These are phyloP conservation scores for Lodderomyces parapsilosis DNA, from an alignment of 1,139 yeast genomes.

Conservation along the genomic window DNA sequence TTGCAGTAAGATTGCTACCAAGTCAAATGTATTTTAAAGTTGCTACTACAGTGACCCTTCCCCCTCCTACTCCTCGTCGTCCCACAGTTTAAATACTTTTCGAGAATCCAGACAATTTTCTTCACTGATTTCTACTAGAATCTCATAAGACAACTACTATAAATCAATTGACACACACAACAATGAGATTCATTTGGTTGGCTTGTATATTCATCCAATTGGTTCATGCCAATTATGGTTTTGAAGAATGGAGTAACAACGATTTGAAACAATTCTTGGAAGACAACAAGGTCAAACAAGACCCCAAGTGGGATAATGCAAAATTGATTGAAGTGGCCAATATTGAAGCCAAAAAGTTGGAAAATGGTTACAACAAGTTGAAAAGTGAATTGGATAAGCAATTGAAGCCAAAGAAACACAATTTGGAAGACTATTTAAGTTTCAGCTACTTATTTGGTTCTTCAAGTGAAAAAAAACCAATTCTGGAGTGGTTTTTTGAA, in stretches of 20 bases:
- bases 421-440: constrained; percentile 18
- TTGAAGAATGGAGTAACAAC: constrained; percentile 22
- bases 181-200: constrained; percentile 7
- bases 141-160: too few species aligned
- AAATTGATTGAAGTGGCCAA: constrained; percentile 34
- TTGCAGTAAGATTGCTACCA: neutral
- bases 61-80: too few species aligned
- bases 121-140: too few species aligned
- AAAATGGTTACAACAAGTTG: constrained; percentile 12
- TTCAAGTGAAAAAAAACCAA: constrained; percentile 8
- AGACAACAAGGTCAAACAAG: constrained; percentile 33
- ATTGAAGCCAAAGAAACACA: constrained; percentile 9
- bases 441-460: constrained; percentile 12
- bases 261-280: constrained; percentile 29
- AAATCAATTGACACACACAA: too few species aligned
- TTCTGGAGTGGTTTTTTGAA: constrained; percentile 43
- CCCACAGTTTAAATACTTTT: neutral
- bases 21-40: neutral
- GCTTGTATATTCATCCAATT: constrained; percentile 4
- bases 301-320: constrained; percentile 21
- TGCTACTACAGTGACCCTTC: constrained; percentile 1
- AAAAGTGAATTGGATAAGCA: constrained; percentile 9
- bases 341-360: constrained; percentile 29
- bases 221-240: constrained; percentile 9
- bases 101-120: too few species aligned